Conservation (phyloP, 2,329 filamentous ascomycete genomes). For the Aspergillus melleus region DNA sequence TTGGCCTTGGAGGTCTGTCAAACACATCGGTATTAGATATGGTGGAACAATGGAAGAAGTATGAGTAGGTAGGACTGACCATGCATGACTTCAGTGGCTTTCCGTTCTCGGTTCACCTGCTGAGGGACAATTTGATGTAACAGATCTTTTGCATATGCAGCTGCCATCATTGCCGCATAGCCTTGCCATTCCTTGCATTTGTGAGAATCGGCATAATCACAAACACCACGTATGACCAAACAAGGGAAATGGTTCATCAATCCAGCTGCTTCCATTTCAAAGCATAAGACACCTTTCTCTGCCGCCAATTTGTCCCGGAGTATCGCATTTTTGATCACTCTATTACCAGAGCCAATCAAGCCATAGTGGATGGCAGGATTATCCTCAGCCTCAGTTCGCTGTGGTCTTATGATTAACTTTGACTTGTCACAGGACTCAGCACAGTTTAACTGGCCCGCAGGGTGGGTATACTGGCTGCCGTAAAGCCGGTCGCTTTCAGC, state of each 20-base stretch:
- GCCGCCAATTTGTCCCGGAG: conserved; percentile 10
- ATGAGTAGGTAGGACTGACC: background rate
- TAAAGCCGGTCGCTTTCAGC: conserved; percentile 8
- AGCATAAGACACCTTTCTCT: conserved; percentile 16
- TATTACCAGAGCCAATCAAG: conserved; percentile 22
- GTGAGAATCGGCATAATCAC: conserved; percentile 23
- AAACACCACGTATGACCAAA: conserved; percentile 26
- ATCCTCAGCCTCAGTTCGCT: conserved; percentile 5
- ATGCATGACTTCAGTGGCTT: background rate
- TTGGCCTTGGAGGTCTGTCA: background rate
- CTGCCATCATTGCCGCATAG: conserved; percentile 14
- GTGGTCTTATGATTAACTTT: background rate
- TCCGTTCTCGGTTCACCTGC: background rate
- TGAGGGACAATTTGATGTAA: background rate
- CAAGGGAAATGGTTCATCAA: conserved; percentile 21
- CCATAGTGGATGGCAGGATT: conserved; percentile 21
- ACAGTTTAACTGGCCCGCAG: background rate
- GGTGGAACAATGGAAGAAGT: too few relatives aligned
- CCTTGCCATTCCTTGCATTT: conserved; percentile 12
- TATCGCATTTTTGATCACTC: conserved; percentile 19
- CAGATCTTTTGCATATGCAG: conserved; percentile 14
- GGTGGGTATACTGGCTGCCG: background rate
- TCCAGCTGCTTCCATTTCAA: conserved; percentile 19
- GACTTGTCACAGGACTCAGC: background rate
- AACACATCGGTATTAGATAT: background rate